phyloP scores from a whole-genome alignment of 441 rosid species.

The Gossypium laxum region DNA sequence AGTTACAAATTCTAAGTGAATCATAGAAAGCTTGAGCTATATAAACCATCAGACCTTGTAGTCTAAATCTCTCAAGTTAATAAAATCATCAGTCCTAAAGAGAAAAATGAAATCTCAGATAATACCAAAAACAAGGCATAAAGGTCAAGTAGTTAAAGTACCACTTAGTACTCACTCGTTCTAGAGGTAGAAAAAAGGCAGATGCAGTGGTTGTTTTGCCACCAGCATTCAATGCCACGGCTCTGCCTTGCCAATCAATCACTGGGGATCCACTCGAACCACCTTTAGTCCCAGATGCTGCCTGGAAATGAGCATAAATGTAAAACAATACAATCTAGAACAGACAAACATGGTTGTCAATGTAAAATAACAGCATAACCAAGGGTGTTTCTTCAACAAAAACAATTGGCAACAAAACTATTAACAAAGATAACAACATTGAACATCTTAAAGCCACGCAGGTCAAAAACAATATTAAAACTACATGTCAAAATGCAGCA shows the following conservation, averaged over 20 bases:
- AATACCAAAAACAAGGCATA: conserved; percentile 2
- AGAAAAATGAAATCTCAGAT: not conserved
- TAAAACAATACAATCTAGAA: conserved; percentile 5
- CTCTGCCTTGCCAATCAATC: conserved; percentile 90
- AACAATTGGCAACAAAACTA: not conserved
- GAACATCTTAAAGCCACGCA: not conserved
- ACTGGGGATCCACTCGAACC: conserved; percentile 99
- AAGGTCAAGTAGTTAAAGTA: conserved; percentile 9
- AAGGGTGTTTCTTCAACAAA: not conserved
- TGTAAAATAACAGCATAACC: not conserved
- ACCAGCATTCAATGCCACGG: conserved; percentile 96
- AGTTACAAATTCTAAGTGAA: not conserved
- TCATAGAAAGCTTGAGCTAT: not conserved
- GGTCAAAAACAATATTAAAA: not conserved
- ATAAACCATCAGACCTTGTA: not conserved
- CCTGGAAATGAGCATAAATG: conserved; percentile 36
- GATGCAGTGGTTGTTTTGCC: conserved; percentile 82
- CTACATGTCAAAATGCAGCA: not conserved
- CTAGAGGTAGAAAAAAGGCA: conserved; percentile 79
- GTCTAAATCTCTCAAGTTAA: not conserved
- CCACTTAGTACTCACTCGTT: conserved; percentile 62
- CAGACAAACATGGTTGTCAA: conserved; percentile 1
- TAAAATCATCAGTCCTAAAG: not conserved
- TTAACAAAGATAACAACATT: not conserved
- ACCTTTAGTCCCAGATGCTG: conserved; percentile 94